Evolutionary conservation across 768 basidiomycete genomes (phyloP).

Genomic region (Pleurotus cornucopiae): DNA sequence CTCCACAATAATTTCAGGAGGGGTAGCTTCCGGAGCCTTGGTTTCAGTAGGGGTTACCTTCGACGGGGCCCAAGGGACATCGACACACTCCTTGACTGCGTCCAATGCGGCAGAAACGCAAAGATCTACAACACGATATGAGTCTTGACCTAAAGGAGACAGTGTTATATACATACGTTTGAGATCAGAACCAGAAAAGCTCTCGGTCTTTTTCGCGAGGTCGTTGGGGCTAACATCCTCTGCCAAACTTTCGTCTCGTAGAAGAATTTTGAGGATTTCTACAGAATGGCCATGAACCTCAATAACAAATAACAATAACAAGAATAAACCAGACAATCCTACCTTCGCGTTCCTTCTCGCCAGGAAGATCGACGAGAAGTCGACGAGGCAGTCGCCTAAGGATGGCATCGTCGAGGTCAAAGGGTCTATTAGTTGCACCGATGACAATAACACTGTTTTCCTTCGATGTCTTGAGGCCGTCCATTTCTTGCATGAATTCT

Average conservation of each 20-base stretch:
- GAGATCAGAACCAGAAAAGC: constrained; percentile 91
- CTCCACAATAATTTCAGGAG: constrained; percentile 9
- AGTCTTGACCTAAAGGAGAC: constrained; percentile 7
- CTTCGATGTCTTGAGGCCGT: constrained; percentile 76
- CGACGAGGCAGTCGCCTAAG: constrained; percentile 84
- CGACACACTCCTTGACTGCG: constrained; percentile 80
- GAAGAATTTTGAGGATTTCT: constrained; percentile 87
- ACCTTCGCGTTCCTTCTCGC: constrained; percentile 83
- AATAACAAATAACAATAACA: too few species aligned
- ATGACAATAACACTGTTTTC: constrained; percentile 87
- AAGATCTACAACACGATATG: constrained; percentile 53
- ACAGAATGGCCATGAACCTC: constrained; percentile 7
- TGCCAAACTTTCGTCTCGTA: constrained; percentile 74
- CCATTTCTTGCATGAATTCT: constrained; percentile 97
- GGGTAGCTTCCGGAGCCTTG: constrained; percentile 7
- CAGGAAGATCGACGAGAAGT: constrained; percentile 85
- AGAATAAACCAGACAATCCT: constrained; percentile 14
- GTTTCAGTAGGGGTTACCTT: constrained; percentile 3
- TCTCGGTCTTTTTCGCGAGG: constrained; percentile 71
- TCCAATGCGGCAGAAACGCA: constrained; percentile 92
- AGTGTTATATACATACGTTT: constrained; percentile 63
- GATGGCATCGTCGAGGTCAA: constrained; percentile 89
- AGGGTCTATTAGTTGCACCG: constrained; percentile 91
- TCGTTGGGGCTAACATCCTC: constrained; percentile 55
- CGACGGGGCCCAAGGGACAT: constrained; percentile 65